Evolutionary conservation across 805 yeast genomes (phyloP).

Genomic region (Wickerhamiella occidentalis): DNA sequence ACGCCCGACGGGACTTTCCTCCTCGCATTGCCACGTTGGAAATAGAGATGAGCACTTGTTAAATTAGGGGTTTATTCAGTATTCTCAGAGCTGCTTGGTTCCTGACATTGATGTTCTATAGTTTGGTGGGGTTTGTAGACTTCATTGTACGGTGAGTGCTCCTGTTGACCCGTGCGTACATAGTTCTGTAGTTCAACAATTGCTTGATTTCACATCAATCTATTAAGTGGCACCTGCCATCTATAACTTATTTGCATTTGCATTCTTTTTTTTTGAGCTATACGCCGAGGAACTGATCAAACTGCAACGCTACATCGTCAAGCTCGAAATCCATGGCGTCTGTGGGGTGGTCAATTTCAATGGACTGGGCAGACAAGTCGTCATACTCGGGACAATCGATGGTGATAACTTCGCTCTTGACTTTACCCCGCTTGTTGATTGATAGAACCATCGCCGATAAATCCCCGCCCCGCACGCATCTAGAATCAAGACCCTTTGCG

Average conservation of each 20-base stretch:
- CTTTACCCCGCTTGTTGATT: constrained; percentile 20
- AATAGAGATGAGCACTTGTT: background rate
- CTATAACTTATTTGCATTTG: too few relatives aligned
- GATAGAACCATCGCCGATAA: constrained; percentile 49
- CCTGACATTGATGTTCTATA: too few relatives aligned
- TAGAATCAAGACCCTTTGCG: constrained; percentile 71
- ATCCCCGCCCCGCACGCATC: constrained; percentile 65
- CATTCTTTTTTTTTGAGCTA: too few relatives aligned
- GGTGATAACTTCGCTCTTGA: constrained; percentile 23
- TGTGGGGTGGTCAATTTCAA: background rate
- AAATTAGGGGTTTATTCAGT: background rate
- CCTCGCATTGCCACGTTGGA: background rate
- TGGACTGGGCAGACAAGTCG: background rate
- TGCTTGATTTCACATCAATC: too few relatives aligned
- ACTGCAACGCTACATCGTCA: background rate
- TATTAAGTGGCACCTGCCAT: too few relatives aligned
- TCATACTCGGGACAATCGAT: constrained; percentile 20
- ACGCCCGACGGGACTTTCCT: background rate
- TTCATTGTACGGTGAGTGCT: too few relatives aligned
- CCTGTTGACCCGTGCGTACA: too few relatives aligned
- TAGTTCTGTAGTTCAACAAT: too few relatives aligned
- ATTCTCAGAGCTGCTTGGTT: too few relatives aligned
- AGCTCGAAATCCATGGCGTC: background rate
- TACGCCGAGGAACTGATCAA: background rate
- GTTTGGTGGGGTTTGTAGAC: too few relatives aligned